Conservation (phyloP, 1,139 yeast genomes). For the Casaregolazyma suthepensis region DNA sequence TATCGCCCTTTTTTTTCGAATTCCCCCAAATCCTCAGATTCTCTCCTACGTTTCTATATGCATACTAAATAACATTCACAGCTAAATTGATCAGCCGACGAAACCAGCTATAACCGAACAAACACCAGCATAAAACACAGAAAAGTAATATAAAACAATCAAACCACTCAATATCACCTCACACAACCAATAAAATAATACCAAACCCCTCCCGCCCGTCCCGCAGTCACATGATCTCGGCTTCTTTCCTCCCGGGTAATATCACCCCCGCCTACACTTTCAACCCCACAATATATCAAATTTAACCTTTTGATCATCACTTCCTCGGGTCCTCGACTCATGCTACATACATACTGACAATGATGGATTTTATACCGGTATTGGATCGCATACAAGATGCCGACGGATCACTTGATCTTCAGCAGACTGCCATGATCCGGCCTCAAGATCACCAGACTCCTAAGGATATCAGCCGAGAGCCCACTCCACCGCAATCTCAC, state of each 20-base stretch:
- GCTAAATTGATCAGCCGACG: background rate
- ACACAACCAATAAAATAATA: background rate
- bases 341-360: background rate
- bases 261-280: background rate
- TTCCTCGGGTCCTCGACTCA: background rate
- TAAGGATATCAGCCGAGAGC: background rate
- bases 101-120: background rate
- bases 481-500: background rate
- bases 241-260: background rate
- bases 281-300: background rate
- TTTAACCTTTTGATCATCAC: background rate
- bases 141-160: background rate
- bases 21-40: too few relatives aligned
- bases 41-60: background rate
- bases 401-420: background rate
- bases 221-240: background rate
- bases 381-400: background rate
- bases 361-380: background rate
- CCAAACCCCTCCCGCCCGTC: background rate
- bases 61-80: background rate
- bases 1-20: background rate
- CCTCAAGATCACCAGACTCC: background rate
- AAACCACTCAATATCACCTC: background rate
- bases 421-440: background rate
- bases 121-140: background rate